Percentiles rank a stretch among this genome's conserved stretches.
These are phyloP conservation scores for Xerocomus brunneocitrinus DNA, from an alignment of 768 basidiomycete genomes.

Conservation along the genomic window DNA sequence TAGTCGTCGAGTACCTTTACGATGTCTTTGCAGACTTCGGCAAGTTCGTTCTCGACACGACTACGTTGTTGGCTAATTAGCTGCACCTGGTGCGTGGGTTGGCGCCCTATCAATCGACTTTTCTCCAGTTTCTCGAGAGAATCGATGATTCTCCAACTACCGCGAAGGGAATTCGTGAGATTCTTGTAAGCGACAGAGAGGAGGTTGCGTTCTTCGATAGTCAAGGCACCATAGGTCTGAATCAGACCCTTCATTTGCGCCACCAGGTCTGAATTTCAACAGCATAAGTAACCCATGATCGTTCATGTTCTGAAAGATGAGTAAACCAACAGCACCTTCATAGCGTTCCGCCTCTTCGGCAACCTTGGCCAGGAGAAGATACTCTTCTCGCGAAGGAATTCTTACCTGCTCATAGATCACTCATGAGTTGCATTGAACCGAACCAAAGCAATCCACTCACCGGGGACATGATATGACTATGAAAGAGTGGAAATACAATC, in stretches of 20 bases:
- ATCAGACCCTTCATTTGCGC: conserved; percentile 73
- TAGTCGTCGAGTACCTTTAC: conserved; percentile 60
- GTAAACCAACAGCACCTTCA: conserved; percentile 50
- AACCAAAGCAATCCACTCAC: conserved; percentile 17
- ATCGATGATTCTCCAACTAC: conserved; percentile 80
- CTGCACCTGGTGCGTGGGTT: conserved; percentile 42
- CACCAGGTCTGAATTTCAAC: conserved; percentile 56
- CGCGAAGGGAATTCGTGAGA: conserved; percentile 75
- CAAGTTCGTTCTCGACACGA: conserved; percentile 73
- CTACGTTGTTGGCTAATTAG: conserved; percentile 71
- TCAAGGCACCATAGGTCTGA: conserved; percentile 62
- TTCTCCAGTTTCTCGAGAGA: conserved; percentile 62
- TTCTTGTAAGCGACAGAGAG: conserved; percentile 91
- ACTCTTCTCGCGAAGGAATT: conserved; percentile 36
- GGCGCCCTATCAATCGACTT: conserved; percentile 28
- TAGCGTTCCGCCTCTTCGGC: conserved; percentile 88
- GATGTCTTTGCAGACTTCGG: conserved; percentile 75
- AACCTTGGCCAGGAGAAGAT: conserved; percentile 67
- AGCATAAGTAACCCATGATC: conserved; percentile 14
- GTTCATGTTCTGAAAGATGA: not conserved
- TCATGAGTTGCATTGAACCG: conserved; percentile 1
- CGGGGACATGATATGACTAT: conserved; percentile 23
- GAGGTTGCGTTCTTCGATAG: conserved; percentile 83
- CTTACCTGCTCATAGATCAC: conserved; percentile 22
- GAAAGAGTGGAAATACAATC: conserved; percentile 8